Conservation (phyloP, 2,329 filamentous ascomycete species). For the Ceratocystis cacaofunesta region DNA sequence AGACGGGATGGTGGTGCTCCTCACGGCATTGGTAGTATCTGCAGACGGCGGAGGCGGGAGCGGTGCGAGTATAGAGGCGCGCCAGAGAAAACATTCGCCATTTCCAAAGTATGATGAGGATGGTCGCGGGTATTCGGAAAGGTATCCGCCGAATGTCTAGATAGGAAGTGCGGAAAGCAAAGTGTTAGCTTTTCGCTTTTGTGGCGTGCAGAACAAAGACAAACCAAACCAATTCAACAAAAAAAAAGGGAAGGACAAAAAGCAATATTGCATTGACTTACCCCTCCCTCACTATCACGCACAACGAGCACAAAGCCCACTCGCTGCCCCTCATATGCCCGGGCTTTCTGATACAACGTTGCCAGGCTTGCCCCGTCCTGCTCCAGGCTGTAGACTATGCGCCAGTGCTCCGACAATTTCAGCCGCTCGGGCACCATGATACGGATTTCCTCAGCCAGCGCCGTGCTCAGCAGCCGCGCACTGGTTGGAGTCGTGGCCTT, state of each 20-base stretch:
- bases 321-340: constrained; percentile 49
- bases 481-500: constrained; percentile 41
- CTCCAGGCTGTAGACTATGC: constrained; percentile 74
- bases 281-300: constrained; percentile 58
- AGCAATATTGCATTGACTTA: constrained; percentile 31
- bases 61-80: constrained; percentile 43
- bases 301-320: constrained; percentile 86
- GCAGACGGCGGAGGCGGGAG: constrained; percentile 37
- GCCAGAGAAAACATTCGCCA: constrained; percentile 73
- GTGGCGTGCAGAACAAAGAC: not conserved
- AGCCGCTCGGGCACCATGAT: constrained; percentile 74
- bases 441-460: constrained; percentile 83
- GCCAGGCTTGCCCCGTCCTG: constrained; percentile 77
- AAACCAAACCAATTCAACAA: not conserved
- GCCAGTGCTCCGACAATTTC: constrained; percentile 78
- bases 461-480: constrained; percentile 52
- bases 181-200: not conserved
- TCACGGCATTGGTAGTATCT: constrained; percentile 34
- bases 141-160: constrained; percentile 79
- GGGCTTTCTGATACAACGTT: constrained; percentile 72
- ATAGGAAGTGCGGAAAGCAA: not conserved
- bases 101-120: constrained; percentile 81
- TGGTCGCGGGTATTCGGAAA: constrained; percentile 76
- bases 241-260: not conserved
- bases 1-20: constrained; percentile 29